These are phyloP conservation scores for Pseudozyma tsukubaensis DNA, from an alignment of 1,284 basidiomycete genomes.

Conservation along the genomic window DNA sequence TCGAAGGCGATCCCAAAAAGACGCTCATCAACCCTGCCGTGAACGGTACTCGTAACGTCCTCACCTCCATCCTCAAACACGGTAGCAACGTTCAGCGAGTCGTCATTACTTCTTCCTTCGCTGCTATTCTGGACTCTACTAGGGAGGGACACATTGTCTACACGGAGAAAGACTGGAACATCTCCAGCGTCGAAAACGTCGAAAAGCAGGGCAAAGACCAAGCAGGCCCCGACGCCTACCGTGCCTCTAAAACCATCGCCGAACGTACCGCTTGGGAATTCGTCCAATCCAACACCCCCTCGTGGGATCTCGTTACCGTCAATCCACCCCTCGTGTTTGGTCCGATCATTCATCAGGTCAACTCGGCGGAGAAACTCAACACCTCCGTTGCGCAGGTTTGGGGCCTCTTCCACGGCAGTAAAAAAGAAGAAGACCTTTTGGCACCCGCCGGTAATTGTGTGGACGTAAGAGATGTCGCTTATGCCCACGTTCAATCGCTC, in stretches of 20 bases:
- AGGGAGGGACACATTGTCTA: constrained; percentile 46
- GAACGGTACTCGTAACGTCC: constrained; percentile 75
- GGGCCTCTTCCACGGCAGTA: constrained; percentile 69
- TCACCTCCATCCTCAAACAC: constrained; percentile 73
- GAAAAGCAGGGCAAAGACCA: constrained; percentile 50
- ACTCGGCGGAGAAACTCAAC: constrained; percentile 72
- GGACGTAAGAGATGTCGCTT: constrained; percentile 76
- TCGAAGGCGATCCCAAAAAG: constrained; percentile 60
- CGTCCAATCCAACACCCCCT: constrained; percentile 45
- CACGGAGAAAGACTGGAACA: constrained; percentile 77
- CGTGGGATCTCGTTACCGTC: constrained; percentile 54
- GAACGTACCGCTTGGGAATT: constrained; percentile 72
- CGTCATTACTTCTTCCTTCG: constrained; percentile 77
- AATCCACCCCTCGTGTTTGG: constrained; percentile 67
- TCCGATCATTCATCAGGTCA: constrained; percentile 73
- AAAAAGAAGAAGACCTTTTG: constrained; percentile 63
- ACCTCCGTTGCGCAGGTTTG: constrained; percentile 71
- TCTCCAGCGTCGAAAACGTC: constrained; percentile 71
- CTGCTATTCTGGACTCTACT: constrained; percentile 71
- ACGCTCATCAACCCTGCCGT: constrained; percentile 76
- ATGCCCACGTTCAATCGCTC: constrained; percentile 74
- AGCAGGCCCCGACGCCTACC: constrained; percentile 71
- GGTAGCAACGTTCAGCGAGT: constrained; percentile 73
- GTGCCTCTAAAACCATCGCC: constrained; percentile 76
- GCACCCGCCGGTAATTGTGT: constrained; percentile 71